These are phyloP conservation scores for Giardia duodenalis DNA, from an alignment of 208 protist species.

Conservation along the genomic window DNA sequence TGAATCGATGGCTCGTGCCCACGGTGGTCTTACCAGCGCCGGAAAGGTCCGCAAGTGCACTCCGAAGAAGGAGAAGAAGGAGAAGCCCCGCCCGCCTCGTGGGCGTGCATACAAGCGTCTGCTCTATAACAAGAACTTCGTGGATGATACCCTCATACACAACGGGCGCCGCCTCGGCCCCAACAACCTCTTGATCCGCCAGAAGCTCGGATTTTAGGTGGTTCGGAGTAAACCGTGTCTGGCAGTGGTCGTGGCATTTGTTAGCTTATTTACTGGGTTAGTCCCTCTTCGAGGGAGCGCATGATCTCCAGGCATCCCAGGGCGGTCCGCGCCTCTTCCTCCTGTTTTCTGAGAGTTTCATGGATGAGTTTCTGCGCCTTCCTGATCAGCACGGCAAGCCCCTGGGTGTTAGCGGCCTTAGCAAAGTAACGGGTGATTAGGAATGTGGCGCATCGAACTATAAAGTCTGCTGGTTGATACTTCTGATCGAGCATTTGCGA, in stretches of 20 bases:
- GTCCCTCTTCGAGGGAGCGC: not conserved
- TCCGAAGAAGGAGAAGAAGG: conserved; percentile 37
- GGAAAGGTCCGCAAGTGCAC: conserved; percentile 44
- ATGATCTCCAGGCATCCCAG: not conserved
- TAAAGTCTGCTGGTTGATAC: not conserved
- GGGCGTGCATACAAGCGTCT: not conserved
- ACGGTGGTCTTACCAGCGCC: conserved; percentile 39
- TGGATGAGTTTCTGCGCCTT: not conserved
- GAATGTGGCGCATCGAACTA: not conserved
- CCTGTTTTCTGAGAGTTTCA: not conserved
- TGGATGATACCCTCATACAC: not conserved
- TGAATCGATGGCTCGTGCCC: conserved; percentile 35
- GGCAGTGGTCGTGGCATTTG: not conserved
- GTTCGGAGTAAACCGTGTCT: no score
- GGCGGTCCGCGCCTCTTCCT: not conserved
- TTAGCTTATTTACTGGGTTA: not conserved
- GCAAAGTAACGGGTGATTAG: not conserved
- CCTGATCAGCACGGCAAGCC: not conserved
- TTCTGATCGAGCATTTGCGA: not conserved
- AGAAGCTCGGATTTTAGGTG: not conserved
- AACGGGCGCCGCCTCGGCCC: not conserved
- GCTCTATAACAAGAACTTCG: conserved; percentile 13
- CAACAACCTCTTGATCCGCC: not conserved
- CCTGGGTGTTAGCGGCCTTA: not conserved
- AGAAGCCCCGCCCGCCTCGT: not conserved